Base-by-base conservation (phyloP, 352 stramenopile species). In the Paralagenidium karlingii region DNA sequence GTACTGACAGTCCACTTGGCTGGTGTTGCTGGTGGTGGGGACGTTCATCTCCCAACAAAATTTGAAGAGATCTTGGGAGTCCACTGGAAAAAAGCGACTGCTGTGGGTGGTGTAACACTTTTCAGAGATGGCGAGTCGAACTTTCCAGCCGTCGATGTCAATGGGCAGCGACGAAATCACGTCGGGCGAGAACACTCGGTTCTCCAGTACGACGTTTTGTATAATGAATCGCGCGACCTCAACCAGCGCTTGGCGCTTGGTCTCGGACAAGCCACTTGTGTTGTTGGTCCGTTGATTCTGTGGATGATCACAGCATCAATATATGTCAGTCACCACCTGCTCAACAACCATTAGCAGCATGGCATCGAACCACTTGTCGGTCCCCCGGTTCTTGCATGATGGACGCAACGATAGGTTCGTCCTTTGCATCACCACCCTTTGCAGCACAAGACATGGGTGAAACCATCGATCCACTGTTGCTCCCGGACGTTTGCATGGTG, bases 71-170 rank as follows among this genome's bases (percentile, higher is more conserved):
- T 86, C 73, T 15, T 64, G 55, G 12, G 79, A 49, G 22, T 76
- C 66, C 55, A 73, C 84, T 8, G 73, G 73, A 48, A 90, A 90
- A 44, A 87, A 90, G 55, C 87, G 87, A 47, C 62, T 61, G 49
- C 87, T 90, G 64, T 90, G 70, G 43, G 87, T 87, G 47, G 77
- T 86, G 54, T 90, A 90, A 57, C 82, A 87, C 55, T 85, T 85
- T 51, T 85, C 73, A 6, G 77, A 87, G 47, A 90, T 90, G 24
- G 73, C 71, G 8, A 90, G 57, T 22, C 77, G 77, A 18, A 90
- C 57, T 41, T 84, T 68, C 77, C 77, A 90, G 33, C 77, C 77
- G 46, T 90, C 77, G 73, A 90, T 85, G 46, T 90, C 70, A 29
- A 90, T 90, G 0, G 77, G 77, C 13, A 90, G 59, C 43, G 70